Conservation (phyloP, 306 rosid species). For the Prosopis cineraria region DNA sequence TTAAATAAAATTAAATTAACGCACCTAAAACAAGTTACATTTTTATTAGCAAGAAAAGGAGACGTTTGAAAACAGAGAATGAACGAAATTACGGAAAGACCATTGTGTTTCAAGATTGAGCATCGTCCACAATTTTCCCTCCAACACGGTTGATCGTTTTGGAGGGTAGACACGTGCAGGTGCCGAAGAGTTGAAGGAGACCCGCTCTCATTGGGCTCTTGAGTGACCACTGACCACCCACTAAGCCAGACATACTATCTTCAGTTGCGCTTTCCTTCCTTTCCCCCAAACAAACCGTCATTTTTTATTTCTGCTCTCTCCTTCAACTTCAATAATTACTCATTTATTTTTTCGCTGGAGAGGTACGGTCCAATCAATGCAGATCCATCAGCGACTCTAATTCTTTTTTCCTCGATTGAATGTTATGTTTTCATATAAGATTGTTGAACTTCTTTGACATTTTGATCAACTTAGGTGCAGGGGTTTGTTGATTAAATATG, state of each 20-base stretch:
- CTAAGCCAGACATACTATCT: neutral
- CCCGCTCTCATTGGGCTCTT: conserved; percentile 54
- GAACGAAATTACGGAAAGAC: neutral
- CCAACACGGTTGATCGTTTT: conserved; percentile 47
- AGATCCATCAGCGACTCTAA: neutral
- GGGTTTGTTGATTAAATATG: conserved; percentile 37
- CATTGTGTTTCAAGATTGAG: neutral
- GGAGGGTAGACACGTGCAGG: conserved; percentile 50
- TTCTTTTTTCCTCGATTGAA: neutral
- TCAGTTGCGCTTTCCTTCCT: neutral
- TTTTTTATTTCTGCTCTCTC: neutral
- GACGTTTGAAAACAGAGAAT: neutral
- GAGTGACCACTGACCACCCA: conserved; percentile 35
- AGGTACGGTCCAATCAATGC: conserved; percentile 32
- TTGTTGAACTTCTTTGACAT: conserved; percentile 36
- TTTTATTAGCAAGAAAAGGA: too few relatives aligned
- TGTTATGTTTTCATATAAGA: neutral
- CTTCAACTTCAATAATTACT: neutral
- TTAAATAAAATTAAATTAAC: too few relatives aligned
- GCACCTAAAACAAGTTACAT: too few relatives aligned
- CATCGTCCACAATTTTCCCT: conserved; percentile 47
- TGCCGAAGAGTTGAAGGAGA: conserved; percentile 54
- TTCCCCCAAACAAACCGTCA: conserved; percentile 2
- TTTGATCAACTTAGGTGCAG: conserved; percentile 43
- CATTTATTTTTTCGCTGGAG: neutral